Evolutionary conservation across 805 yeast species (phyloP), one percentile per base, ranked within the genome.

Genomic region (Metschnikowia orientalis): DNA sequence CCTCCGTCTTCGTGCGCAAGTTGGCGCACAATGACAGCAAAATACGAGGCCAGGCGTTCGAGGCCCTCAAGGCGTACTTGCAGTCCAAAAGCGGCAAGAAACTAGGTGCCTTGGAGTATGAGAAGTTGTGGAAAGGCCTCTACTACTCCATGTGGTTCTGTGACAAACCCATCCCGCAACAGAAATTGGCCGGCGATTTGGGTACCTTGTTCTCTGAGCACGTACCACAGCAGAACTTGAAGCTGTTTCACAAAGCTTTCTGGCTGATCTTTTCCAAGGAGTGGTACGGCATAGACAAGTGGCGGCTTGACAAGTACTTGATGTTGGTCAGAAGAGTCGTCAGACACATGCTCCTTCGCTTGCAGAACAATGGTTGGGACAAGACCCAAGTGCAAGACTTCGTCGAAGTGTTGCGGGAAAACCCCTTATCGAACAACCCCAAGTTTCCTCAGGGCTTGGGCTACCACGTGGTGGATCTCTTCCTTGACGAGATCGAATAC

Each of bases 101-200:
- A 23, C 57, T 78, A 23, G 50, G 67, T 5, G 61, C 54, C 28
- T 51, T 73, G 23, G 92, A 87, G 33, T 67, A 77, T 42, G 83
- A 83, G 45, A 89, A 90, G 55, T 64, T 92, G 39, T 92, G 98
- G 97, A 88, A 85, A 60, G 98, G 97, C n/a, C 69, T 92, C 24
- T 92, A 81, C 59, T 92, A 71, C 54, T 76, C 95, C 8, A 86
- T 92, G 95, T 92, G 98, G 97, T 87, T 82, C 63, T 75, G 94
- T 54, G 98, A 92, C 57, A 76, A 89, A 53, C 95, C 96, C 17
- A 71, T 82, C 48, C 92, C 95, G 15, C 98, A 92, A 59, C 95
- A 88, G 57, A 64, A 79, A 38, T 64, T 92, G 23, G 95, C 95
- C 2, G 73, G 70, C 29, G 77, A 75, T 26, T 63, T 92, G 41